phyloP scores from a whole-genome alignment of 192 early-diverging fungal species.

The Backusella psychrophila region DNA sequence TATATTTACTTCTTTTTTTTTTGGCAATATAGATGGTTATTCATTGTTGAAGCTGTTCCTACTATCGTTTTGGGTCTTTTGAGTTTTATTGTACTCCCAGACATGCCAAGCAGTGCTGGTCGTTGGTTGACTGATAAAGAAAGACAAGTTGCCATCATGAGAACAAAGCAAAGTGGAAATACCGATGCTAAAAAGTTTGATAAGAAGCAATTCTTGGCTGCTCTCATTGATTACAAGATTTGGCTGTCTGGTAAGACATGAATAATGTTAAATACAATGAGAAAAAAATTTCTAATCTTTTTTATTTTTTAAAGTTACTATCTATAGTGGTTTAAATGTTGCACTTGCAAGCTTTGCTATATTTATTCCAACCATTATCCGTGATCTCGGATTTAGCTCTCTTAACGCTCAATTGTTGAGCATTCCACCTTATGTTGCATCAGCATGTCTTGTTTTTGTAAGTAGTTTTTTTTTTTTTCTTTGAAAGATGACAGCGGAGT shows the following conservation, averaged over 20 bases:
- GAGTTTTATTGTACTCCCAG: slow-evolving; percentile 51
- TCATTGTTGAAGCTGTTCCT: slow-evolving; percentile 69
- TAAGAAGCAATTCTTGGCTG: slow-evolving; percentile 35
- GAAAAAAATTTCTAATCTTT: background rate
- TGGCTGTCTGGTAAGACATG: slow-evolving; percentile 23
- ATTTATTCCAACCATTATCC: slow-evolving; percentile 47
- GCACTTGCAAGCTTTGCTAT: slow-evolving; percentile 49
- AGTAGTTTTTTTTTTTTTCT: background rate
- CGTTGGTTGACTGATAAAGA: slow-evolving; percentile 36
- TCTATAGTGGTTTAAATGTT: slow-evolving; percentile 45
- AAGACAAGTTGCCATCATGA: slow-evolving; percentile 34
- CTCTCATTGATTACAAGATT: slow-evolving; percentile 33
- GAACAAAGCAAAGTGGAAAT: slow-evolving; percentile 25
- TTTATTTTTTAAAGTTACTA: slow-evolving; percentile 14
- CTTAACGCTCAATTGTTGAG: slow-evolving; percentile 16
- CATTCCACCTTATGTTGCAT: slow-evolving; percentile 15
- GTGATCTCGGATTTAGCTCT: slow-evolving; percentile 32
- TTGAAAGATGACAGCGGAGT: background rate
- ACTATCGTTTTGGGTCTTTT: slow-evolving; percentile 57
- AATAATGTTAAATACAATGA: background rate
- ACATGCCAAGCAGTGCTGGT: slow-evolving; percentile 42
- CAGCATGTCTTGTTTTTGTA: slow-evolving; percentile 40
- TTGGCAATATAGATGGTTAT: slow-evolving; percentile 49
- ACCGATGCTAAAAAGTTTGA: slow-evolving; percentile 15
- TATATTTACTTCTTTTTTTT: background rate